Percentiles rank a stretch among this genome's conserved stretches.
Evolutionary conservation across 1,284 basidiomycete genomes (phyloP).

Genomic region (Laetiporus sulphureus): DNA sequence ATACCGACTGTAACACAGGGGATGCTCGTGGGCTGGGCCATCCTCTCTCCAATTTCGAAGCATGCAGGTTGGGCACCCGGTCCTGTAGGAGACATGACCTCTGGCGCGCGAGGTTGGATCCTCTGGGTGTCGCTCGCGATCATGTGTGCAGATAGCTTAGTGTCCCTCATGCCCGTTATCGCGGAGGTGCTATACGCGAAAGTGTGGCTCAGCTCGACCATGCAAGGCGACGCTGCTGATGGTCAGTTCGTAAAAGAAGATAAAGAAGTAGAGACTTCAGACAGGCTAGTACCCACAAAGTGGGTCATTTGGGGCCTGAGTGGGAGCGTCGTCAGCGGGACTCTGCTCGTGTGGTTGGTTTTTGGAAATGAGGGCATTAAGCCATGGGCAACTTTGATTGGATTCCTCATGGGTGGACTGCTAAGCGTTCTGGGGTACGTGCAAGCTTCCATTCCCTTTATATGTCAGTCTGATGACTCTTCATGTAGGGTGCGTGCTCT

Average conservation of each 20-base stretch:
- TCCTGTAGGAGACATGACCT: constrained; percentile 76
- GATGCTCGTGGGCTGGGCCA: constrained; percentile 93
- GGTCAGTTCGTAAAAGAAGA: constrained; percentile 34
- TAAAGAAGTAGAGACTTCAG: constrained; percentile 71
- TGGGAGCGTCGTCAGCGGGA: constrained; percentile 63
- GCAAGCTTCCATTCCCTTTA: background rate
- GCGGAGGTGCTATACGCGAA: constrained; percentile 31
- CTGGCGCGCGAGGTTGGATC: constrained; percentile 88
- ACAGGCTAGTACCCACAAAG: constrained; percentile 72
- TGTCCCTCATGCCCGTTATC: constrained; percentile 75
- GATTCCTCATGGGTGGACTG: constrained; percentile 77
- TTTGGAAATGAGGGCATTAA: constrained; percentile 89
- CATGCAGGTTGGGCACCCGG: constrained; percentile 86
- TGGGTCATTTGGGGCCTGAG: constrained; percentile 76
- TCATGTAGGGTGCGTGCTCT: constrained; percentile 77
- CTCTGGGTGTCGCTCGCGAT: constrained; percentile 93
- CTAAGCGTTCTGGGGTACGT: constrained; percentile 83
- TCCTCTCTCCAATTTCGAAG: constrained; percentile 85
- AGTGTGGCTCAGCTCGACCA: constrained; percentile 13
- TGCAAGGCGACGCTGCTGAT: constrained; percentile 7
- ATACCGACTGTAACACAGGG: constrained; percentile 40
- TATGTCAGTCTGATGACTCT: background rate
- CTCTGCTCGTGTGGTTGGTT: constrained; percentile 77
- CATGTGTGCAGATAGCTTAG: constrained; percentile 87
- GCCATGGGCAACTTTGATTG: constrained; percentile 88